Conservation (phyloP, 2,329 filamentous ascomycete species). For the Hymenoscyphus infarciens region DNA sequence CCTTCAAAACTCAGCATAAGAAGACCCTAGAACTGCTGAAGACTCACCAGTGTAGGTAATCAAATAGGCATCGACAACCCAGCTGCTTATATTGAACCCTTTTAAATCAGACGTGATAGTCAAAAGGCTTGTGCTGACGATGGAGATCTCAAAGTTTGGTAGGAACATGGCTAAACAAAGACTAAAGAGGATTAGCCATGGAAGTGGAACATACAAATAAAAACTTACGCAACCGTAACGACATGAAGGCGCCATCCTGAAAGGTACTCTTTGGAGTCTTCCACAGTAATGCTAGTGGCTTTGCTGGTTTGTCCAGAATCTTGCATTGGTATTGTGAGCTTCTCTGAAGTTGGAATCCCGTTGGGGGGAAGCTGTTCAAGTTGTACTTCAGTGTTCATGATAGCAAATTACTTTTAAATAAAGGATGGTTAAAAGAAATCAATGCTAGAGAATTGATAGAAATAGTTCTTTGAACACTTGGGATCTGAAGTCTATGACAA, state of each 20-base stretch:
- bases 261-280: neutral
- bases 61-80: slow-evolving; percentile 10
- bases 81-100: slow-evolving; percentile 6
- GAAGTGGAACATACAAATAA: neutral
- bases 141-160: slow-evolving; percentile 11
- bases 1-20: neutral
- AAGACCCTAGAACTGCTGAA: neutral
- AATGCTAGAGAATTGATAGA: too few relatives aligned
- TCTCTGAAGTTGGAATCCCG: neutral
- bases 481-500: too few relatives aligned
- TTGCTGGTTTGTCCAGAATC: neutral
- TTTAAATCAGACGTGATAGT: slow-evolving; percentile 9
- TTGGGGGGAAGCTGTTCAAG: neutral
- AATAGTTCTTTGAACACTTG: too few relatives aligned
- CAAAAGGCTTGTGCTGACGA: slow-evolving; percentile 11
- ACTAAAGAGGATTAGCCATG: neutral
- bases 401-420: neutral
- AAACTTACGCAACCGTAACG: neutral
- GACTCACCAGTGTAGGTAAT: slow-evolving; percentile 2
- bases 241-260: neutral
- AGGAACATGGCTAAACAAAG: slow-evolving; percentile 11
- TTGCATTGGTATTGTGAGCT: neutral
- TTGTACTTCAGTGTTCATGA: neutral
- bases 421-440: too few relatives aligned
- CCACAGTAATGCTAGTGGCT: neutral